phyloP scores from a whole-genome alignment of 139 green algal genomes.

The Closterium sp. region DNA sequence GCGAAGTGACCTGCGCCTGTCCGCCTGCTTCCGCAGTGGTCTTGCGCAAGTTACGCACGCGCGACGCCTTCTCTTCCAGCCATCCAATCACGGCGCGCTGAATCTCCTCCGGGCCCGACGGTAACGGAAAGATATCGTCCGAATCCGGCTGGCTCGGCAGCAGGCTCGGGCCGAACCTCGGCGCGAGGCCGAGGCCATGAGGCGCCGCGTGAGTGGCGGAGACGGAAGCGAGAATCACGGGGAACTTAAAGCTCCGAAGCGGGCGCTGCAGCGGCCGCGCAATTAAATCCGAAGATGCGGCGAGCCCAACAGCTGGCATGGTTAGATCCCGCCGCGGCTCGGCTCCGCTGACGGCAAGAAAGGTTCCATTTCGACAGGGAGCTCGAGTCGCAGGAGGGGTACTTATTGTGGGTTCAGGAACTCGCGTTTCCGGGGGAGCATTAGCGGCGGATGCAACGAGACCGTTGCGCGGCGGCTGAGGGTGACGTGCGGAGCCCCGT shows the following conservation, averaged over 20 bases:
- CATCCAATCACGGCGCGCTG: neutral
- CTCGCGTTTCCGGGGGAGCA: too few relatives aligned
- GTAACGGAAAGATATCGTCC: neutral
- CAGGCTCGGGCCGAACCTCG: neutral
- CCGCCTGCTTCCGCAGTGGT: neutral
- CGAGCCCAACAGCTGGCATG: too few relatives aligned
- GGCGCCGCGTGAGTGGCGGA: neutral
- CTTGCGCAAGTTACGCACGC: neutral
- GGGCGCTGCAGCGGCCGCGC: neutral
- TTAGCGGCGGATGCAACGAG: neutral
- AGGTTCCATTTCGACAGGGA: too few relatives aligned
- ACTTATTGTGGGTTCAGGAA: too few relatives aligned
- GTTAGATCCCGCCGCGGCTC: neutral
- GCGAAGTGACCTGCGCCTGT: neutral
- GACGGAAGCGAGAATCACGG: neutral
- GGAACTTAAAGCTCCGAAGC: neutral
- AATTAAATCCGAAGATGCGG: neutral
- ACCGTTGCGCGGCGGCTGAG: neutral
- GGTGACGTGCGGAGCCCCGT: neutral
- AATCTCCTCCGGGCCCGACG: neutral
- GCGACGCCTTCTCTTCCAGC: neutral
- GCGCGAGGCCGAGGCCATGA: neutral
- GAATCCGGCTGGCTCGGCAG: neutral
- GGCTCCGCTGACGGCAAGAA: too few relatives aligned
- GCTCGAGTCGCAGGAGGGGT: too few relatives aligned